Conservation (phyloP, 768 basidiomycete genomes). For the Termitomyces titanicus region DNA sequence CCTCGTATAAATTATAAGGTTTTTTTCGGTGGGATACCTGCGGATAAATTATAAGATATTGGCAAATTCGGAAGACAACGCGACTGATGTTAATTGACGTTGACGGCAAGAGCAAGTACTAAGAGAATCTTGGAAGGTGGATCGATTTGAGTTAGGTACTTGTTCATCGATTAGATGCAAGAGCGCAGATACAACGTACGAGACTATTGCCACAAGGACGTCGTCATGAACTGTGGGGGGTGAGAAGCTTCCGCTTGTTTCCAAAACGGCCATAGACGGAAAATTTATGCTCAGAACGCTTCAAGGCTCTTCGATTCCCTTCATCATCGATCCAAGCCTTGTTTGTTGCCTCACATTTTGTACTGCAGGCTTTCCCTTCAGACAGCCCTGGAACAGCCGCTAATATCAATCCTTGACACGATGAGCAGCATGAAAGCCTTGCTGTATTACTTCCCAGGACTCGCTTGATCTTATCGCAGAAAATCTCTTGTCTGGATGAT, state of each 20-base stretch:
- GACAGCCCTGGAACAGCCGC: too few species aligned
- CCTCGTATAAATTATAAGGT: neutral
- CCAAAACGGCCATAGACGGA: neutral
- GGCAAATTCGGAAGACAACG: too few species aligned
- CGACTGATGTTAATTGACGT: too few species aligned
- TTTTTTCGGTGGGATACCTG: neutral
- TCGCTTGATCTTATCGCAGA: neutral
- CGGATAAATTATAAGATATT: too few species aligned
- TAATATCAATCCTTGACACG: too few species aligned
- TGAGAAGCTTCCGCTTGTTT: slow-evolving; percentile 2
- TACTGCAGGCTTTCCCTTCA: neutral
- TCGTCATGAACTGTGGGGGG: neutral
- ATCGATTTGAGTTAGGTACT: too few species aligned
- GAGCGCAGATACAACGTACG: neutral
- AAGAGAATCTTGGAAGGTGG: neutral
- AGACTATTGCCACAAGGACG: neutral
- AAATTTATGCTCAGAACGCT: neutral
- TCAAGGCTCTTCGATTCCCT: neutral
- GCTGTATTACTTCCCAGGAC: too few species aligned
- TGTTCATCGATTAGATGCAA: neutral
- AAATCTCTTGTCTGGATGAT: neutral
- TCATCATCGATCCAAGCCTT: neutral
- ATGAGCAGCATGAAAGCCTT: too few species aligned
- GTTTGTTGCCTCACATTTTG: too few species aligned
- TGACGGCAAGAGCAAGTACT: too few species aligned